Percentiles rank a stretch among this genome's conserved stretches.
Conservation (phyloP, 73 alveolate species). For the Paramecium sexaurelia region DNA sequence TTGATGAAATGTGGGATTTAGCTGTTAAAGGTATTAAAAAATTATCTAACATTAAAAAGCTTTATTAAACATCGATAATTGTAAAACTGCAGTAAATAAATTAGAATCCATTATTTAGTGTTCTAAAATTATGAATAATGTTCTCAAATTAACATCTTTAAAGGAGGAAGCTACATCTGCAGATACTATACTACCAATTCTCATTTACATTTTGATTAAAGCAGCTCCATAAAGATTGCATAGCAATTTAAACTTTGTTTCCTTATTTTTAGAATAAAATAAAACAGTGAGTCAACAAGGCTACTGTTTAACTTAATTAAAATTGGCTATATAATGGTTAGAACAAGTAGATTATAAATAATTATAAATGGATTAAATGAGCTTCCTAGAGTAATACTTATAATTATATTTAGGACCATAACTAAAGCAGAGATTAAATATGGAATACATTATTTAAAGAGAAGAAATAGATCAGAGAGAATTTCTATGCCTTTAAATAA, state of each 20-base stretch:
- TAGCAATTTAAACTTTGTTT: conserved; percentile 55
- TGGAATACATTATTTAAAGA: conserved; percentile 61
- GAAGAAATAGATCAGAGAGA: conserved; percentile 63
- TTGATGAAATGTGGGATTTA: conserved; percentile 65
- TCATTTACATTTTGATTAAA: conserved; percentile 38
- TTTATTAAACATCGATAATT: conserved; percentile 42
- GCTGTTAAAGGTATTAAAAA: conserved; percentile 41
- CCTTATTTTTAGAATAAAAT: conserved; percentile 41
- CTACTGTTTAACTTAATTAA: conserved; percentile 49
- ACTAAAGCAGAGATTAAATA: conserved; percentile 47
- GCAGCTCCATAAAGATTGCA: conserved; percentile 57
- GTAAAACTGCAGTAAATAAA: conserved; percentile 41
- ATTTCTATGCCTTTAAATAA: neutral
- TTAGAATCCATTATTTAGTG: conserved; percentile 45
- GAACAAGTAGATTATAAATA: conserved; percentile 20
- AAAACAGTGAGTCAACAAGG: conserved; percentile 46
- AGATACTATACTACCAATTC: conserved; percentile 55
- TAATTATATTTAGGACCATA: neutral
- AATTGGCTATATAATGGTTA: conserved; percentile 51
- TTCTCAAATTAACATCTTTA: conserved; percentile 39
- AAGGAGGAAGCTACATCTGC: conserved; percentile 63
- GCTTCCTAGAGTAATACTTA: conserved; percentile 37
- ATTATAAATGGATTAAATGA: conserved; percentile 32
- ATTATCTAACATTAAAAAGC: neutral
- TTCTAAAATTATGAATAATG: conserved; percentile 61